These are phyloP conservation scores for Iberis pinnata DNA, from an alignment of 345 rosid genomes.

Conservation along the genomic window DNA sequence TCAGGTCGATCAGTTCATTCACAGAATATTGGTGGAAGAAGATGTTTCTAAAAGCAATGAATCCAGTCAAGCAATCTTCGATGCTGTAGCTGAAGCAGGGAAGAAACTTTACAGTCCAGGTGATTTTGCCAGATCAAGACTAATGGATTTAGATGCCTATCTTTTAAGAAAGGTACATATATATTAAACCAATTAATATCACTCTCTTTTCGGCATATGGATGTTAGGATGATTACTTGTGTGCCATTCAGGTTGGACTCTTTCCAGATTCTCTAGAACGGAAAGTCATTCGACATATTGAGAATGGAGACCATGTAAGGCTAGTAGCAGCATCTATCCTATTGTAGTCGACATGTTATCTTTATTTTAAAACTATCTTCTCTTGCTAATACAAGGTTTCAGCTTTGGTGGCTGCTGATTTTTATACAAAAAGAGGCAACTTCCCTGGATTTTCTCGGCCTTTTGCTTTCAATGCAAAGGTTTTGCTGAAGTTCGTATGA, in stretches of 20 bases:
- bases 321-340: conserved; percentile 16
- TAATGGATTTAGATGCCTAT: conserved; percentile 47
- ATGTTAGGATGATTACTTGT: conserved; percentile 8
- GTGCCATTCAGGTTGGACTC: conserved; percentile 55
- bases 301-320: conserved; percentile 64
- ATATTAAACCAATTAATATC: conserved; percentile 13
- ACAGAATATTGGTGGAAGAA: conserved; percentile 72
- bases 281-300: conserved; percentile 63
- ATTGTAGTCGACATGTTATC: conserved; percentile 3
- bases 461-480: conserved; percentile 64
- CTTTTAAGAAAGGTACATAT: conserved; percentile 55
- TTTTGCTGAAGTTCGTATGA: conserved; percentile 59
- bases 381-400: conserved; percentile 51
- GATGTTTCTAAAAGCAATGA: conserved; percentile 41
- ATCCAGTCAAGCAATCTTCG: conserved; percentile 37
- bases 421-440: conserved; percentile 60
- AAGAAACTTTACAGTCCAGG: conserved; percentile 52
- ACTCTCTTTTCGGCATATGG: not conserved
- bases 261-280: conserved; percentile 81
- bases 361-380: conserved; percentile 17
- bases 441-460: conserved; percentile 86
- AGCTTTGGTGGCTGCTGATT: conserved; percentile 86
- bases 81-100: conserved; percentile 56
- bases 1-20: conserved; percentile 79
- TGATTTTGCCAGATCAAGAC: conserved; percentile 54